Percentiles rank a stretch among this genome's conserved stretches.
Conservation (phyloP, 139 green algal genomes). For the Micromonas pusilla region DNA sequence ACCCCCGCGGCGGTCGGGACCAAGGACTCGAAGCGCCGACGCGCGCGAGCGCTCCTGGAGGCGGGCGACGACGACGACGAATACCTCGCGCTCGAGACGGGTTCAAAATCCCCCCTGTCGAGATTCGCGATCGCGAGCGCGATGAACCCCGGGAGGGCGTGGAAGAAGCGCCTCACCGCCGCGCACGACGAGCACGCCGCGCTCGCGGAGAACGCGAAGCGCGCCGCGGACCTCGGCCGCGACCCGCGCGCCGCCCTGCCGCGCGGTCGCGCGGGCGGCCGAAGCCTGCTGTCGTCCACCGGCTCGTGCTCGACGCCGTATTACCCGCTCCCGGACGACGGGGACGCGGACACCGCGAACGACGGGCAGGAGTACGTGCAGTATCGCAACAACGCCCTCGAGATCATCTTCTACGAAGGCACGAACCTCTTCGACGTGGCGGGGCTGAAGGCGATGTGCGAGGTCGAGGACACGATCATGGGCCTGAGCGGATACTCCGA, state of each 20-base stretch:
- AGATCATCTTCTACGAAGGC: not conserved
- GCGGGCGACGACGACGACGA: not conserved
- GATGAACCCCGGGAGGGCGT: not conserved
- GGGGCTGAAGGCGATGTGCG: not conserved
- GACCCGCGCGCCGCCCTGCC: too few species aligned
- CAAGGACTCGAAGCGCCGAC: not conserved
- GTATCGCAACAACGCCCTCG: not conserved
- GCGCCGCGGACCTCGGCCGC: too few species aligned
- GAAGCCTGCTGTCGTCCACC: not conserved
- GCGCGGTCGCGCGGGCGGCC: too few species aligned
- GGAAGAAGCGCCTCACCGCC: too few species aligned
- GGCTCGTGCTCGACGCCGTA: not conserved
- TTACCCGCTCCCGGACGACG: not conserved
- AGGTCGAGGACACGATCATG: conserved; percentile 1
- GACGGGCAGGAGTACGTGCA: not conserved
- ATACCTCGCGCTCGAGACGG: not conserved
- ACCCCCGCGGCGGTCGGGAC: not conserved
- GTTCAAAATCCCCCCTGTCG: not conserved
- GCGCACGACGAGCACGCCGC: too few species aligned
- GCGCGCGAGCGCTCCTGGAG: not conserved
- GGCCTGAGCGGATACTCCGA: not conserved
- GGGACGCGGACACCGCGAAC: not conserved
- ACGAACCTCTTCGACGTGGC: not conserved
- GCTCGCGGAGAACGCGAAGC: too few species aligned
- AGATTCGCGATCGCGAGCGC: too few species aligned